Base-by-base conservation (phyloP, 352 stramenopile species). In the Pythium chondricola region DNA sequence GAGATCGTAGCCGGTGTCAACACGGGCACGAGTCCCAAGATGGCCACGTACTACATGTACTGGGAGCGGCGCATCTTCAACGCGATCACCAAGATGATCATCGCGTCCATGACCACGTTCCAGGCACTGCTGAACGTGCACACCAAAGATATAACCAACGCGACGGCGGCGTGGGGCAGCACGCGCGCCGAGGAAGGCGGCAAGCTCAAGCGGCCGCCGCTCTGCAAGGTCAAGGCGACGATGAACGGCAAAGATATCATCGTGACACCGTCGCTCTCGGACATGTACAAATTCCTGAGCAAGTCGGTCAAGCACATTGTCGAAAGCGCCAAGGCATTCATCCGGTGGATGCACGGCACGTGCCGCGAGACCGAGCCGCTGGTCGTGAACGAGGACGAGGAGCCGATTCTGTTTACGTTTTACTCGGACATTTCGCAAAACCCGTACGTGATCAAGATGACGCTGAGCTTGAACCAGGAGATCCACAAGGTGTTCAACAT, bases 41-140 rank as follows among this genome's bases (percentile, higher is more conserved):
- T 98, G 67, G 77, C 82, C 3, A 94, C 85, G 10, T 98, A 98
- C 57, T 98, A 98, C 65, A 91, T 96, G 74, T 98, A 97, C 66
- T 98, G 94, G 94, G 95, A 98, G 52, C 88, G 95, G 18, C 82
- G 90, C 6, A 88, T 98, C 32, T 98, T 97, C 65, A 98, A 98
- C 46, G 92, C 93, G 1, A 97, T 98, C 54, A 97, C 87, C 4
- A 96, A 95, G 53, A 98, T 98, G 88, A 97, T 98, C 37, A 92
- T 98, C 40, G 71, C 77, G 13, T 96, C 85, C 8, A 97, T 98
- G 85, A 95, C 88, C 2, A 95, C 89, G 14, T 97, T 98, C 39
- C 85, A 97, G 33, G 88, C 86, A 2, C 54, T 98, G 6, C 56
- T 98, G 3, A 95, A 95, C 37, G 73, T 95, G 8, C 77, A 92